Percentiles rank a stretch among this genome's conserved stretches.
phyloP scores from a whole-genome alignment of 2,329 filamentous ascomycete species.

The Diaporthe ampelina region DNA sequence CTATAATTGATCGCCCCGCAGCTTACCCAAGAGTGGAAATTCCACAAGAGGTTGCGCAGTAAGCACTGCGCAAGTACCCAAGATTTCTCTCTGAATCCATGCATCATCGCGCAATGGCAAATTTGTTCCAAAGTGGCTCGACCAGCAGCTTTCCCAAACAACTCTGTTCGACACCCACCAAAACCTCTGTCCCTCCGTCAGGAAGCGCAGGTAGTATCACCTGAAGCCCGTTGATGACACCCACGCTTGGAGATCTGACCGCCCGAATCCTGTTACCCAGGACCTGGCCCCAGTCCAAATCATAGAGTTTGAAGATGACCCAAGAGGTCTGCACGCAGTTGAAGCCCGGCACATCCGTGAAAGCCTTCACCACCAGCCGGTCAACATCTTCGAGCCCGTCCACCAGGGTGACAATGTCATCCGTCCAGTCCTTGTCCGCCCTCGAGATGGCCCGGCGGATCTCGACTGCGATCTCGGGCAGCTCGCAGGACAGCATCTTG shows the following conservation, averaged over 20 bases:
- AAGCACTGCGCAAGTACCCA: not conserved
- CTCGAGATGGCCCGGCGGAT: constrained; percentile 51
- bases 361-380: constrained; percentile 48
- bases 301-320: not conserved
- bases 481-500: constrained; percentile 48
- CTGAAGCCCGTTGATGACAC: constrained; percentile 2
- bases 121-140: constrained; percentile 49
- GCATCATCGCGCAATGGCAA: not conserved
- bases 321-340: not conserved
- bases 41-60: not conserved
- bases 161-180: constrained; percentile 49
- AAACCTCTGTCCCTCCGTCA: constrained; percentile 43
- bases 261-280: not conserved
- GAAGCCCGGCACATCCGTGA: not conserved
- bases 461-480: constrained; percentile 51
- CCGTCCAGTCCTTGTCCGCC: constrained; percentile 50
- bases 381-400: constrained; percentile 51
- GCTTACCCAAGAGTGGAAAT: not conserved
- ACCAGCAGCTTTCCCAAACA: constrained; percentile 47
- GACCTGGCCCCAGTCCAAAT: not conserved
- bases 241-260: not conserved
- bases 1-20: not conserved
- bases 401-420: constrained; percentile 49
- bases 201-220: not conserved
- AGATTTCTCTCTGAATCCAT: not conserved